Conservation (phyloP, 148 eudicot species). For the Pouteria glomerata region DNA sequence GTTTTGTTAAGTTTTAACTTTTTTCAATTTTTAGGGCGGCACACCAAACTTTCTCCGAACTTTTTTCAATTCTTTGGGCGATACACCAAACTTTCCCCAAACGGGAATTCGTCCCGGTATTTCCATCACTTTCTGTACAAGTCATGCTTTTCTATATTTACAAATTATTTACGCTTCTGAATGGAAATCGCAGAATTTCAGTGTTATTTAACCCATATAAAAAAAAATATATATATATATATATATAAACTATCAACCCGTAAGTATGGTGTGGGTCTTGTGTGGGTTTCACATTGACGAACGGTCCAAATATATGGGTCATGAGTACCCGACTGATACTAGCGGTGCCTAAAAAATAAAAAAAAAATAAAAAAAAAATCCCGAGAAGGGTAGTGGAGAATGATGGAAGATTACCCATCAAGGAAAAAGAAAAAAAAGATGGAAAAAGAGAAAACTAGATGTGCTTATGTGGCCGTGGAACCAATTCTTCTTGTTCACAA, state of each 20-base stretch:
- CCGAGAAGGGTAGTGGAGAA: background rate
- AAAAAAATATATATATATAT: too few species aligned
- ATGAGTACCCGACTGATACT: too few species aligned
- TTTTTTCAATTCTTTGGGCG: too few species aligned
- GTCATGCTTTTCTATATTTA: background rate
- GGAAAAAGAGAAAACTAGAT: background rate
- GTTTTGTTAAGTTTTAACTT: background rate
- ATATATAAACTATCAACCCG: too few species aligned
- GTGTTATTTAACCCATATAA: too few species aligned
- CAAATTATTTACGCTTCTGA: background rate
- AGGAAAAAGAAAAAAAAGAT: background rate
- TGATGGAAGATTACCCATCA: too few species aligned
- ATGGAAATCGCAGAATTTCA: background rate
- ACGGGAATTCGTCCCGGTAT: background rate
- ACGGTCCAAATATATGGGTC: too few species aligned
- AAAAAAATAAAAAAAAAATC: background rate
- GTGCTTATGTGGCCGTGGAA: background rate
- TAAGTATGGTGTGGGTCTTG: too few species aligned
- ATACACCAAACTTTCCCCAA: too few species aligned
- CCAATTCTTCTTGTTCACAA: slow-evolving; percentile 4
- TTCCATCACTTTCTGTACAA: background rate
- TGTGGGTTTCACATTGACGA: too few species aligned
- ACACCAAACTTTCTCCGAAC: too few species aligned
- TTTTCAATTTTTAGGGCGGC: background rate
- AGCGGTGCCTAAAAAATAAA: background rate